phyloP scores from a whole-genome alignment of 2,329 filamentous ascomycete genomes.

The Aspergillus luchuensis region DNA sequence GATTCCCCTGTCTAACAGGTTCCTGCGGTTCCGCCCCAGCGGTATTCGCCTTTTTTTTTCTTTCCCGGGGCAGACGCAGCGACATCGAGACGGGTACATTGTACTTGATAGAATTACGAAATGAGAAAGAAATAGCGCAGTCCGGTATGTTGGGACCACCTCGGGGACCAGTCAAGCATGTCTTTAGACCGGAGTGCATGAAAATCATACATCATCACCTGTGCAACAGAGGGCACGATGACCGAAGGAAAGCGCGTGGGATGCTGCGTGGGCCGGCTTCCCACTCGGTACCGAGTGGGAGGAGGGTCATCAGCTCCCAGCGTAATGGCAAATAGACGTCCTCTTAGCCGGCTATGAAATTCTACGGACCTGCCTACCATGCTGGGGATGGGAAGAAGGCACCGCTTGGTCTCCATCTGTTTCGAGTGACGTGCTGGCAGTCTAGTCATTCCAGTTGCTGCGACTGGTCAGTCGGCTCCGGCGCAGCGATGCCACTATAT shows the following conservation, averaged over 20 bases:
- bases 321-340: constrained; percentile 12
- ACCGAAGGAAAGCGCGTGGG: constrained; percentile 22
- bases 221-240: constrained; percentile 18
- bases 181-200: constrained; percentile 17
- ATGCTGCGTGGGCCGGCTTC: constrained; percentile 23
- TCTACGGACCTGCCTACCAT: constrained; percentile 9
- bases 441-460: constrained; percentile 16
- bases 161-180: constrained; percentile 14
- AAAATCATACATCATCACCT: constrained; percentile 23
- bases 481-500: constrained; percentile 18
- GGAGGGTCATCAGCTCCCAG: constrained; percentile 23
- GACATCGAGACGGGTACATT: constrained; percentile 6
- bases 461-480: constrained; percentile 21
- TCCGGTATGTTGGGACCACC: constrained; percentile 11
- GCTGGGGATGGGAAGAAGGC: constrained; percentile 4
- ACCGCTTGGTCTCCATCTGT: constrained; percentile 12
- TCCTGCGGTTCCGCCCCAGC: constrained; percentile 29
- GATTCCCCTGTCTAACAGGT: constrained; percentile 24
- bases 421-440: constrained; percentile 19
- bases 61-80: constrained; percentile 18
- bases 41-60: constrained; percentile 22
- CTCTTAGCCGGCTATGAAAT: constrained; percentile 16
- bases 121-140: constrained; percentile 21
- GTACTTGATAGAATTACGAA: constrained; percentile 14
- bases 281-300: constrained; percentile 17